Evolutionary conservation across 371 early-diverging fungal genomes (phyloP).

Genomic region (Entomophthora muscae): DNA sequence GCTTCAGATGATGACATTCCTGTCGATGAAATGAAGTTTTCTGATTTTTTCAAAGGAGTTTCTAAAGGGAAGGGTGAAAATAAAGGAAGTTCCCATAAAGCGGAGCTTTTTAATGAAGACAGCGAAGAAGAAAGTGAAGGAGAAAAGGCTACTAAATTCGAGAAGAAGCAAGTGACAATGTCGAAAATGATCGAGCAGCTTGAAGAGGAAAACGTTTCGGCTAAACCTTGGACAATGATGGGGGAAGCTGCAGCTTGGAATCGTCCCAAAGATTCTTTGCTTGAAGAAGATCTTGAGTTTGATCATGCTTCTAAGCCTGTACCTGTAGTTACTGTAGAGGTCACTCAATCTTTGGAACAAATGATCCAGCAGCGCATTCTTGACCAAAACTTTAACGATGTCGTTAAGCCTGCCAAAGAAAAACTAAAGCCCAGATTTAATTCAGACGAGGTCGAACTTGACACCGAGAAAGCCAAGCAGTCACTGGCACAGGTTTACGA

Average conservation of each 20-base stretch:
- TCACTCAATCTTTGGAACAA: conserved; percentile 73
- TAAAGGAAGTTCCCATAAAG: conserved; percentile 18
- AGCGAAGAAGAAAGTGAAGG: conserved; percentile 10
- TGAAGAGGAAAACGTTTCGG: conserved; percentile 68
- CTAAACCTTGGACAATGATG: conserved; percentile 70
- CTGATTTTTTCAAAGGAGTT: conserved; percentile 1
- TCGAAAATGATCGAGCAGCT: conserved; percentile 50
- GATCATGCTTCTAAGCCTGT: conserved; percentile 82
- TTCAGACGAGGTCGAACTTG: conserved; percentile 54
- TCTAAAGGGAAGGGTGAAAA: conserved; percentile 12
- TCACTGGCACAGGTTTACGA: conserved; percentile 86
- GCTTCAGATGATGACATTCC: conserved; percentile 25
- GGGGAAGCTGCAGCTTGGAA: conserved; percentile 59
- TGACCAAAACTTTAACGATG: conserved; percentile 68
- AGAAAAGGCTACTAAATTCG: conserved; percentile 46
- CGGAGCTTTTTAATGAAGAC: conserved; percentile 13
- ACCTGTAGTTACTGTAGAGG: conserved; percentile 85
- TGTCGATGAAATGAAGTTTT: conserved; percentile 20
- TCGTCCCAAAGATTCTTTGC: conserved; percentile 82
- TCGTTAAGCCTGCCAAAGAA: conserved; percentile 31
- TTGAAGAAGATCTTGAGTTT: conserved; percentile 86
- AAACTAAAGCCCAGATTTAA: conserved; percentile 55
- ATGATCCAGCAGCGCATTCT: conserved; percentile 82
- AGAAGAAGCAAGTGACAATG: conserved; percentile 49
- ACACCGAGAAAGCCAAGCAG: conserved; percentile 63